Percentiles rank a stretch among this genome's conserved stretches.
Conservation (phyloP, 2,329 filamentous ascomycete species). For the Talaromyces sp. region DNA sequence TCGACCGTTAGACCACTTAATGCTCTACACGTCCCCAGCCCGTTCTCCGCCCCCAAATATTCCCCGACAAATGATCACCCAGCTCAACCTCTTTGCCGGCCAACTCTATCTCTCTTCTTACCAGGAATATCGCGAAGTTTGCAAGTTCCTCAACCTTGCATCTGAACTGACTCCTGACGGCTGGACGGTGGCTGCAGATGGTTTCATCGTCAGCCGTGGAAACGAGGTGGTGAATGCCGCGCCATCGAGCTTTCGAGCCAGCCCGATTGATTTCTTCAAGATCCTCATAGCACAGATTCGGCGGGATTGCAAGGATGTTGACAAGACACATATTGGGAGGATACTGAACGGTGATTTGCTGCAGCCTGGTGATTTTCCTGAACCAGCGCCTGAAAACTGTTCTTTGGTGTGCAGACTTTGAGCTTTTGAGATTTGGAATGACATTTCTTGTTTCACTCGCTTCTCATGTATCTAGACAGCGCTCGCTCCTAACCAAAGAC, state of each 20-base stretch:
- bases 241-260: not conserved
- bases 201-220: not conserved
- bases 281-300: not conserved
- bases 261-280: not conserved
- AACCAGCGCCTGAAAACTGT: not conserved
- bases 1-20: constrained; percentile 45
- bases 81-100: constrained; percentile 4
- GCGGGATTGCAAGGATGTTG: not conserved
- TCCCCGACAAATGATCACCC: not conserved
- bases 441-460: not conserved
- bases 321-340: constrained; percentile 1
- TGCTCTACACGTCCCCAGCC: constrained; percentile 36
- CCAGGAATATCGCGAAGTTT: not conserved
- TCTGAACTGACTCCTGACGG: constrained; percentile 3
- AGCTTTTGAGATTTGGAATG: not conserved
- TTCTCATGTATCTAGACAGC: not conserved
- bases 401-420: not conserved
- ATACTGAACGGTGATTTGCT: constrained; percentile 6
- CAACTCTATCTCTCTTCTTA: constrained; percentile 2
- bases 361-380: not conserved
- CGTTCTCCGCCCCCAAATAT: not conserved
- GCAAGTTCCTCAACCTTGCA: constrained; percentile 2
- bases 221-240: not conserved
- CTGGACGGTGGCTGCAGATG: constrained; percentile 1
- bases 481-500: not conserved